A percentile compares a stretch with the other conserved stretches of the same genome.
Conservation (phyloP, 1,139 yeast genomes). For the Geotrichum bryndzae region DNA sequence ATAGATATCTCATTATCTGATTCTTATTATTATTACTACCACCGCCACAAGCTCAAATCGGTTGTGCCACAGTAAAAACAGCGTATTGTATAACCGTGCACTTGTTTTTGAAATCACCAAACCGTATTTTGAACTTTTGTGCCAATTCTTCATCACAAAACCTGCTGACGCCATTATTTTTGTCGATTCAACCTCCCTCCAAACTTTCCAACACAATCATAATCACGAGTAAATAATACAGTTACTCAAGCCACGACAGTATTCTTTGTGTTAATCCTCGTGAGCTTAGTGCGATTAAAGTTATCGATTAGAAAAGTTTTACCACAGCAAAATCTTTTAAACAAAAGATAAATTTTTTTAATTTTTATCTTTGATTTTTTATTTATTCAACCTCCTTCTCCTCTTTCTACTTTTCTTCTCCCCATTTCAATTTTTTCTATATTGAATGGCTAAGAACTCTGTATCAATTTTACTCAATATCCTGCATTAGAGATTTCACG, state of each 20-base stretch:
- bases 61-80: not conserved
- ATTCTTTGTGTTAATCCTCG: not conserved
- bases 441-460: not conserved
- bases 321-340: not conserved
- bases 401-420: not conserved
- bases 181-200: not conserved
- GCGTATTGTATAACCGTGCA: not conserved
- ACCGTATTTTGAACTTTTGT: not conserved
- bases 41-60: not conserved
- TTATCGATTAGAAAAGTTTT: not conserved
- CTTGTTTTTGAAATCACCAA: not conserved
- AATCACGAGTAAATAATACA: not conserved
- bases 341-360: not conserved
- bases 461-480: not conserved
- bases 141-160: not conserved
- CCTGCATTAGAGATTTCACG: not conserved
- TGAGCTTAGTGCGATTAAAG: not conserved
- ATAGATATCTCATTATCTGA: not conserved
- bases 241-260: not conserved
- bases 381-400: not conserved
- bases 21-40: not conserved
- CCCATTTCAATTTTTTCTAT: not conserved
- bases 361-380: not conserved
- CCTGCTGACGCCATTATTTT: not conserved
- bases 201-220: not conserved